Conservation (phyloP, 164 flowering plant species). For the Annona cherimola region DNA sequence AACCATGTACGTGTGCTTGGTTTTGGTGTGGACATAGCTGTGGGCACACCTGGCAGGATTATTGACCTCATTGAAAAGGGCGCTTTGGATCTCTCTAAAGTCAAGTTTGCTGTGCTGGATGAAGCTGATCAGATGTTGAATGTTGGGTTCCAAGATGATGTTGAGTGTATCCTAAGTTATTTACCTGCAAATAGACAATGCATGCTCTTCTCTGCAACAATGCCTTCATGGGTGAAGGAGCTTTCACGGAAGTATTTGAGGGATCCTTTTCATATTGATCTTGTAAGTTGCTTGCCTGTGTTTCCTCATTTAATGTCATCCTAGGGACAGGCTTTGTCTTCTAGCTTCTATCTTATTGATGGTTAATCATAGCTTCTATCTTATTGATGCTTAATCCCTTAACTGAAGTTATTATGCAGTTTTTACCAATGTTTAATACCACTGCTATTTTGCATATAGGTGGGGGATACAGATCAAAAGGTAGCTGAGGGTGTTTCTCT, state of each 20-base stretch:
- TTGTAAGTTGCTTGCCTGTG: constrained; percentile 22
- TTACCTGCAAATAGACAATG: constrained; percentile 26
- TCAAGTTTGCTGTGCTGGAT: constrained; percentile 31
- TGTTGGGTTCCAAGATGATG: constrained; percentile 33
- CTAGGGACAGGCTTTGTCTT: not conserved
- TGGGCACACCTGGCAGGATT: constrained; percentile 35
- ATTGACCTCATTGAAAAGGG: constrained; percentile 33
- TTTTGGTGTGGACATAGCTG: constrained; percentile 26
- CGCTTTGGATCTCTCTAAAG: constrained; percentile 29
- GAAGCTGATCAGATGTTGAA: constrained; percentile 38
- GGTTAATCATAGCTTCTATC: too few species aligned
- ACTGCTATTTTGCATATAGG: constrained; percentile 15
- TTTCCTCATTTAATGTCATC: not conserved
- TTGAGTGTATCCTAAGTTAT: constrained; percentile 24
- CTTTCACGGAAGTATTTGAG: constrained; percentile 27
- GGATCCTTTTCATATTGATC: constrained; percentile 27
- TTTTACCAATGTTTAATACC: not conserved
- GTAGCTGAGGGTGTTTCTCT: constrained; percentile 31
- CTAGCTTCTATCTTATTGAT: not conserved
- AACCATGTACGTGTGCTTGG: constrained; percentile 23
- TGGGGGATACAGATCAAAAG: constrained; percentile 29
- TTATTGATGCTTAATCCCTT: too few species aligned
- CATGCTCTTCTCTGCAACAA: constrained; percentile 36
- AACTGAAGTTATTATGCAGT: too few species aligned
- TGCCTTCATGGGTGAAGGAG: constrained; percentile 32